Conservation (phyloP, 805 yeast genomes). For the Saccharomyces paradoxus region DNA sequence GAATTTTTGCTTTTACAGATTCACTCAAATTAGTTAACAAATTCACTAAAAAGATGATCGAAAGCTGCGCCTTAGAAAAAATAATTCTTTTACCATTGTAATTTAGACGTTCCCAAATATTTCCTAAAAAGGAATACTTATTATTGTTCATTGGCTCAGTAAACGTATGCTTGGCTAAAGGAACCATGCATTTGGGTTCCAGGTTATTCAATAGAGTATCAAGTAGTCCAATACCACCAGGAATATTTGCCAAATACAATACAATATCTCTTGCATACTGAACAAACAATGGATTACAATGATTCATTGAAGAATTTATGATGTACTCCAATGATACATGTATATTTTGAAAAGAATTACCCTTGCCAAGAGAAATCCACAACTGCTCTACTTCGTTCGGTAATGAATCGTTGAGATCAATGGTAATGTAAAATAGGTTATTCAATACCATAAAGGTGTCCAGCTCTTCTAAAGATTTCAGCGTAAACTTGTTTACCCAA, state of each 20-base stretch:
- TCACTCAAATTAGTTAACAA: conserved; percentile 61
- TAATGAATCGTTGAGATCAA: conserved; percentile 61
- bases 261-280: conserved; percentile 74
- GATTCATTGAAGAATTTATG: conserved; percentile 55
- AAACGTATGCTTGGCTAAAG: conserved; percentile 40
- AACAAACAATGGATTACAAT: conserved; percentile 66
- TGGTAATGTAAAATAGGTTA: conserved; percentile 78
- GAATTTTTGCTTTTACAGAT: conserved; percentile 48
- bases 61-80: conserved; percentile 80
- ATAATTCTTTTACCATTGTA: conserved; percentile 59
- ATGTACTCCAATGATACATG: conserved; percentile 65
- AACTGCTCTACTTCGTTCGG: conserved; percentile 87
- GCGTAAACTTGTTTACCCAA: conserved; percentile 81
- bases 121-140: conserved; percentile 67
- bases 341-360: conserved; percentile 58
- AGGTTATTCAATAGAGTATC: conserved; percentile 62
- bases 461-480: conserved; percentile 41
- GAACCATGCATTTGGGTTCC: conserved; percentile 86
- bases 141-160: conserved; percentile 29
- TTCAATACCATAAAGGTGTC: conserved; percentile 62
- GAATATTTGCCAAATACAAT: conserved; percentile 50
- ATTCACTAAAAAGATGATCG: conserved; percentile 79
- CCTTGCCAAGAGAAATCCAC: conserved; percentile 90
- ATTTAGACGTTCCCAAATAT: conserved; percentile 50
- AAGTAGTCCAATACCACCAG: conserved; percentile 47